Evolutionary conservation across 78 protist species (phyloP).

Genomic region (Planoprotostelium fungivorum): DNA sequence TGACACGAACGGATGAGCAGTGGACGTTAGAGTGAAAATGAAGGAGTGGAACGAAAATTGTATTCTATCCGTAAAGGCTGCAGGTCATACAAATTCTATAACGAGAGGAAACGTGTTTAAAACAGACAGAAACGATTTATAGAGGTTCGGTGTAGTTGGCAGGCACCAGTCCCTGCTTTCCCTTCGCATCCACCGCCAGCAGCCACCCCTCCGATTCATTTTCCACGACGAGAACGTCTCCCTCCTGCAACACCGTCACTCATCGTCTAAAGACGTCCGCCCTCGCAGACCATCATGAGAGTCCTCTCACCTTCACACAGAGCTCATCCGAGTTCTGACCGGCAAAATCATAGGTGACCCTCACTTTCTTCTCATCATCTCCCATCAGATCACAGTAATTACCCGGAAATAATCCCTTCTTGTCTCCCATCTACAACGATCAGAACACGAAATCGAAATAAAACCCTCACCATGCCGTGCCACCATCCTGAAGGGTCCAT

Average conservation of each 20-base stretch:
- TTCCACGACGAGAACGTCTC: background rate
- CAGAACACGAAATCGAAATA: background rate
- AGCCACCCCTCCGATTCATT: background rate
- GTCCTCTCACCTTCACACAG: background rate
- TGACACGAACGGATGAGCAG: no score
- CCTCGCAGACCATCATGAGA: no score
- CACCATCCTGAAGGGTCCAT: constrained; percentile 54
- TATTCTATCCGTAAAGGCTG: no score
- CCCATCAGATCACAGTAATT: background rate
- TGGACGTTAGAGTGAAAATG: no score
- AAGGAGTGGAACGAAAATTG: no score
- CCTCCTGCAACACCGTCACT: no score
- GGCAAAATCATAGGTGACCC: background rate
- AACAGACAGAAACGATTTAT: no score
- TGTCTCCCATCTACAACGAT: background rate
- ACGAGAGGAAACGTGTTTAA: no score
- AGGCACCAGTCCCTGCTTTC: background rate
- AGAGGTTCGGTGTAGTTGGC: background rate
- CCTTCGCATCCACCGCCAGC: background rate
- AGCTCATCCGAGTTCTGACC: background rate
- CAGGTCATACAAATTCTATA: no score
- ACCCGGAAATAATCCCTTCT: background rate
- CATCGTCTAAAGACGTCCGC: no score
- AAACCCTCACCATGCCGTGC: constrained; percentile 27
- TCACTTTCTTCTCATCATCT: background rate